phyloP scores from a whole-genome alignment of 2,329 filamentous ascomycete species.

The Xylariaceae sp. region DNA sequence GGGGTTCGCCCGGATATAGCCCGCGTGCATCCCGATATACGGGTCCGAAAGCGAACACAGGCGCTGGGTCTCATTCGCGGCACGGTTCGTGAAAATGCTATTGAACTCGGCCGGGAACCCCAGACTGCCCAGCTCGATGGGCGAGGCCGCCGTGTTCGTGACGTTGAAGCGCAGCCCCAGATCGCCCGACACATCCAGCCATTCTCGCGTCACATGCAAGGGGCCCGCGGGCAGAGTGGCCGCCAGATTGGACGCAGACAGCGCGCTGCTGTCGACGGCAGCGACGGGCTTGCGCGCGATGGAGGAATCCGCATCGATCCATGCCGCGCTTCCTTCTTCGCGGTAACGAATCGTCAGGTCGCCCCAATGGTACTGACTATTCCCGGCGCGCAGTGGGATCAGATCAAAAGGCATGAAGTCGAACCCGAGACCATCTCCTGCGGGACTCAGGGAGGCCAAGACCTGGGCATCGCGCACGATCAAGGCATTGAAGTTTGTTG shows the following conservation, averaged over 20 bases:
- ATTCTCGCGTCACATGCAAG: conserved; percentile 46
- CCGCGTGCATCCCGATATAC: conserved; percentile 56
- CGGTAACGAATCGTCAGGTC: conserved; percentile 55
- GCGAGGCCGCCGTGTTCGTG: conserved; percentile 34
- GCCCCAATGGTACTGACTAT: conserved; percentile 55
- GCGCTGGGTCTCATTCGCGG: conserved; percentile 41
- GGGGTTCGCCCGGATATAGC: conserved; percentile 50
- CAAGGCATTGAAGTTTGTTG: conserved; percentile 36
- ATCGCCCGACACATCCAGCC: conserved; percentile 44
- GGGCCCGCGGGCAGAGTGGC: conserved; percentile 37
- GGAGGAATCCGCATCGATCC: conserved; percentile 46
- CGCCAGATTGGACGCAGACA: conserved; percentile 37
- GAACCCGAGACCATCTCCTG: conserved; percentile 32
- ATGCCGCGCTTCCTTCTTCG: conserved; percentile 27
- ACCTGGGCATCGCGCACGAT: conserved; percentile 43
- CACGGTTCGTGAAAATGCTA: conserved; percentile 53
- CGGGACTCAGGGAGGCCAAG: conserved; percentile 42
- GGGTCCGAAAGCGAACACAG: conserved; percentile 54
- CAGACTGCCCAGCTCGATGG: conserved; percentile 51
- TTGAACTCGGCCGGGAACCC: conserved; percentile 59
- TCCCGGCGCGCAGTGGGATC: conserved; percentile 40
- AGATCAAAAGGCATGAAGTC: conserved; percentile 53
- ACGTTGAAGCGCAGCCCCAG: conserved; percentile 49
- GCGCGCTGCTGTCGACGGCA: conserved; percentile 18
- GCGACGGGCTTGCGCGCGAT: conserved; percentile 33